A percentile compares a stretch with the other conserved stretches of the same genome.
Conservation (phyloP, 176 grass and related monocot species). For the Oryza glaberrima region DNA sequence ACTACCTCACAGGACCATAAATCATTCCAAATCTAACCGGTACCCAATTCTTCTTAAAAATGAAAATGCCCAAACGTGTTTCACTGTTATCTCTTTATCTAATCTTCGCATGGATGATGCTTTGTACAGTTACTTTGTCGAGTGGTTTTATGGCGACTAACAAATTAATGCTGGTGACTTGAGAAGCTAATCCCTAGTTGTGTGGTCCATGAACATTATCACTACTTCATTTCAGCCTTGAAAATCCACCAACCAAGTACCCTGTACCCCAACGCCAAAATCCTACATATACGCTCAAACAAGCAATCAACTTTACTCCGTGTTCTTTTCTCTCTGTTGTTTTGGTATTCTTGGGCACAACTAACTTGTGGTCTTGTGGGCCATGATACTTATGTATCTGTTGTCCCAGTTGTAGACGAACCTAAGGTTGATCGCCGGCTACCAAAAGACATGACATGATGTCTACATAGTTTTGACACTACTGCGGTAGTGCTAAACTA, state of each 20-base stretch:
- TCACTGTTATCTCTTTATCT: neutral
- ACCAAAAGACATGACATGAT: slow-evolving; percentile 20
- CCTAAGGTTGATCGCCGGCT: neutral
- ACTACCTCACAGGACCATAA: neutral
- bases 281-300: neutral
- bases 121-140: neutral
- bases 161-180: neutral
- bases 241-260: slow-evolving; percentile 1
- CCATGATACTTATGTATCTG: slow-evolving; percentile 9
- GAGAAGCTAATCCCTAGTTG: neutral
- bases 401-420: neutral
- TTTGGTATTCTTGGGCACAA: neutral
- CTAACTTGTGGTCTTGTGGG: slow-evolving; percentile 26
- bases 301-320: slow-evolving; percentile 7
- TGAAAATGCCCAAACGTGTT: neutral
- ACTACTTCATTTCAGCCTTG: neutral
- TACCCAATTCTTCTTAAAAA: neutral
- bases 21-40: neutral
- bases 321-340: slow-evolving; percentile 5
- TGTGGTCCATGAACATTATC: neutral
- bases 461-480: slow-evolving; percentile 13
- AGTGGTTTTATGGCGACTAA: neutral
- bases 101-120: neutral
- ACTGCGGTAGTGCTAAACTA: neutral
- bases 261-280: neutral